Evolutionary conservation across 768 basidiomycete genomes (phyloP), one percentile per base, ranked within the genome.

Genomic region (Xanthoconium stramineum): DNA sequence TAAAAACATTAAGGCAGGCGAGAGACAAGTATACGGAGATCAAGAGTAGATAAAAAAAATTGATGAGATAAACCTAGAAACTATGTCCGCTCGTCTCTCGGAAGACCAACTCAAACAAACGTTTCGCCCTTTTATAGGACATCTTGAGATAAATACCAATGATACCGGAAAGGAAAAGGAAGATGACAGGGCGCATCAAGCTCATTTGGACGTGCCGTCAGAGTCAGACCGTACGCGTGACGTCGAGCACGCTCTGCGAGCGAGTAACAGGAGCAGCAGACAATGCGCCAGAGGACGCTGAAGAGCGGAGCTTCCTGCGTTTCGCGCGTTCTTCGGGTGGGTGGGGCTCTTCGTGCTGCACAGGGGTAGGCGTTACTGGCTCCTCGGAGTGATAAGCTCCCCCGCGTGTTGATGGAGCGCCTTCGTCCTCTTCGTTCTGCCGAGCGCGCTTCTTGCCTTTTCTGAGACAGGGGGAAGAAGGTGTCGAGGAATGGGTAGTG

Each of bases 361-460:
- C 30, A 10, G 55, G 30, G 5, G 47, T 40, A 1, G 53, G 51
- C 0, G 57, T 64, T 5, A 9, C 37, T 11, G 53, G 42, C 20
- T 12, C 47, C 15, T 33, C 15, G 28, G 35, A 3, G 6, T 24
- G 24, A 24, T 24, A 4, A 24, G 24, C 24, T 15, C 17, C 14
- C 15, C 50, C 20, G 42, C 11, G 40, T 3, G 15, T 19, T 14
- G 32, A 29, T 0, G 19, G n/a, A 10, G n/a, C 15, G 1, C 14
- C 47, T 2, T 47, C 57, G 3, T 55, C 58, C 1, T 53, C 57
- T 4, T 62, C 66, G 49, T 14, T 19, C 12, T 30, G n/a, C 37
- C 58, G 53, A 6, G 36, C 5, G 39, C 66, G 66, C 53, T 67
- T 67, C 38, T 37, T 57, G 9, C 64, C 61, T 33, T 52, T 55